Evolutionary conservation across 1,139 yeast species (phyloP), one percentile per base, ranked within the genome.

Genomic region (Cylindricascospora bacillispora): DNA sequence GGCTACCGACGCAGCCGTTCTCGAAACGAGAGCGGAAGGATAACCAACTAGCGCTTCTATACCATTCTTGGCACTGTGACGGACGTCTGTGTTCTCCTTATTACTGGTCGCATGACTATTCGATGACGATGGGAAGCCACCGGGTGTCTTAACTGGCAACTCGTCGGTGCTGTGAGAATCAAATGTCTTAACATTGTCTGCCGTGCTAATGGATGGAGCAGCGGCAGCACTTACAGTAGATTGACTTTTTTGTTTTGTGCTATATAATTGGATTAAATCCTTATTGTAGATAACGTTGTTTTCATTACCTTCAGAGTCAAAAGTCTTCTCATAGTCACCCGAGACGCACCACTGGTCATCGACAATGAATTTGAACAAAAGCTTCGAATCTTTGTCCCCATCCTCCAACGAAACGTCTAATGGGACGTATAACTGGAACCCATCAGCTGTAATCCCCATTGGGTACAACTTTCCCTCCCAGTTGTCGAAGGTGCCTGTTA

Each of bases 401-500:
- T 46, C 30, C 44, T 49, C 38, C 67, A 63, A 33, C 73, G 86
- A 40, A 36, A 76, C 64, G n/a, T n/a, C n/a, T n/a, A n/a, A n/a
- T n/a, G n/a, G n/a, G n/a, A n/a, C n/a, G n/a, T n/a, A n/a, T n/a
- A n/a, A n/a, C n/a, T n/a, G n/a, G n/a, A n/a, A n/a, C n/a, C n/a
- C n/a, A n/a, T n/a, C n/a, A n/a, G n/a, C n/a, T 3, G 75, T 66
- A 32, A 77, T 54, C n/a, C n/a, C n/a, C n/a, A n/a, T n/a, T n/a
- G n/a, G n/a, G n/a, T n/a, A n/a, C n/a, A n/a, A n/a, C 1, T 73
- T 54, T 40, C 78, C 70, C 28, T 68, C 53, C 93, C 93, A 80
- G 44, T 73, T 60, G 53, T 79, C 89, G 54, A 80, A 79, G 29
- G 76, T 64, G 38, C 93, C 93, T 13, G 92, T 78, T 37, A 80